Evolutionary conservation across 805 yeast species (phyloP).

Genomic region (Hanseniaspora guilliermondii): DNA sequence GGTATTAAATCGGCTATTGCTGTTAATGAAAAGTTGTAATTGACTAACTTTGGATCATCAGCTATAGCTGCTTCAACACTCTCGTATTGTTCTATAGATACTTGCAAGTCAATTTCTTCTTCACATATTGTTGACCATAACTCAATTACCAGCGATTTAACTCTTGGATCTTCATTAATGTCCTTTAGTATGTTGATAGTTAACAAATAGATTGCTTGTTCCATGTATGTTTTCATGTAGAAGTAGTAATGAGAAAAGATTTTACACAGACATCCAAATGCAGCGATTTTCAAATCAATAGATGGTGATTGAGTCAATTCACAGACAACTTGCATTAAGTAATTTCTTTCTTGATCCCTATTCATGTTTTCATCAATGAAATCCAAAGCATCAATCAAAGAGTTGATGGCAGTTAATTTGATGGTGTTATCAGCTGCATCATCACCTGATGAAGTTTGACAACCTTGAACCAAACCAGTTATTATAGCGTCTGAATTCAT

Average conservation of each 20-base stretch:
- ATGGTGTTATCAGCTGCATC: slow-evolving; percentile 63
- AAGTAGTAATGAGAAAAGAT: slow-evolving; percentile 82
- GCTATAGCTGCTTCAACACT: slow-evolving; percentile 6
- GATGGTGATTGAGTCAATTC: slow-evolving; percentile 92
- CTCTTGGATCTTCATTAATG: slow-evolving; percentile 57
- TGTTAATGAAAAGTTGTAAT: slow-evolving; percentile 70
- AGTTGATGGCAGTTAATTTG: slow-evolving; percentile 80
- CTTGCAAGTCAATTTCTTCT: slow-evolving; percentile 74
- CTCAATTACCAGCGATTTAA: slow-evolving; percentile 96
- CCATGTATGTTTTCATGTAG: slow-evolving; percentile 92
- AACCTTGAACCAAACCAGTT: slow-evolving; percentile 95
- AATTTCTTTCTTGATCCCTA: slow-evolving; percentile 88
- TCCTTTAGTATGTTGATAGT: slow-evolving; percentile 82
- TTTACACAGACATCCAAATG: slow-evolving; percentile 87
- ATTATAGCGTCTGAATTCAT: slow-evolving; percentile 55
- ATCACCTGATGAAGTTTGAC: slow-evolving; percentile 35
- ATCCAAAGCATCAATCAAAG: slow-evolving; percentile 79
- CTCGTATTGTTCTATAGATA: slow-evolving; percentile 51
- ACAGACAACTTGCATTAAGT: slow-evolving; percentile 96
- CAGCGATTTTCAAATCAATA: slow-evolving; percentile 76
- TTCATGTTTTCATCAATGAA: slow-evolving; percentile 82
- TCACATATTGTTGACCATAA: slow-evolving; percentile 99
- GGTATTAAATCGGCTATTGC: slow-evolving; percentile 83
- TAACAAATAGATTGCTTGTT: slow-evolving; percentile 80
- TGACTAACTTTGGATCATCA: slow-evolving; percentile 34